These are phyloP conservation scores for Hypholoma fasciculare DNA, from an alignment of 768 basidiomycete genomes.

Conservation along the genomic window DNA sequence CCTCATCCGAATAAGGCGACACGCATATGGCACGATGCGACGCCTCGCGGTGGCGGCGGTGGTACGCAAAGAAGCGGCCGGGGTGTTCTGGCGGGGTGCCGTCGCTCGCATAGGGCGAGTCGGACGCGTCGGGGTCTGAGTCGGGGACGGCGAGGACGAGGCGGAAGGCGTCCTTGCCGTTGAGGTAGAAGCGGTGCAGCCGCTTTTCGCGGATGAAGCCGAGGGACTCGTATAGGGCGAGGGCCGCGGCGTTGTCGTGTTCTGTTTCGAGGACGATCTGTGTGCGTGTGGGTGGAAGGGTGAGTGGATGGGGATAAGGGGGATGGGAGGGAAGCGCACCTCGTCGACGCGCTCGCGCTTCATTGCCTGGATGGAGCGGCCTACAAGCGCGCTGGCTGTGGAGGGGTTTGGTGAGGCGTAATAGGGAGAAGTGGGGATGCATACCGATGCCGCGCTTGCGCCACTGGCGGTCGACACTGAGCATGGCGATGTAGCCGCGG, in stretches of 20 bases:
- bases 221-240: constrained; percentile 86
- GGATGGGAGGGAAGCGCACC: constrained; percentile 39
- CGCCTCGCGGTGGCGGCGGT: constrained; percentile 22
- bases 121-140: not conserved
- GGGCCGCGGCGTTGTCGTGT: constrained; percentile 85
- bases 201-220: constrained; percentile 97
- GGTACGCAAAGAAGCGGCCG: constrained; percentile 2
- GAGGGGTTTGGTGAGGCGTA: constrained; percentile 41
- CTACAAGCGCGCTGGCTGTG: constrained; percentile 83
- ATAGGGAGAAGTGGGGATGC: constrained; percentile 38
- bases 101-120: not conserved
- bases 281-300: too few relatives aligned
- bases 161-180: constrained; percentile 94
- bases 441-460: constrained; percentile 90
- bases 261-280: constrained; percentile 97
- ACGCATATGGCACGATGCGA: constrained; percentile 45
- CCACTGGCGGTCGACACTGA: constrained; percentile 83
- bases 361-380: constrained; percentile 84
- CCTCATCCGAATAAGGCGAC: constrained; percentile 45
- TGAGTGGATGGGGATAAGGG: not conserved
- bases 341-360: constrained; percentile 80
- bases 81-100: constrained; percentile 7
- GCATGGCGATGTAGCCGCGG: constrained; percentile 97
- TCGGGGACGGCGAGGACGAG: constrained; percentile 66
- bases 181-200: constrained; percentile 92